phyloP scores from a whole-genome alignment of 176 grass and related monocot genomes.

The Oryza longistaminata region DNA sequence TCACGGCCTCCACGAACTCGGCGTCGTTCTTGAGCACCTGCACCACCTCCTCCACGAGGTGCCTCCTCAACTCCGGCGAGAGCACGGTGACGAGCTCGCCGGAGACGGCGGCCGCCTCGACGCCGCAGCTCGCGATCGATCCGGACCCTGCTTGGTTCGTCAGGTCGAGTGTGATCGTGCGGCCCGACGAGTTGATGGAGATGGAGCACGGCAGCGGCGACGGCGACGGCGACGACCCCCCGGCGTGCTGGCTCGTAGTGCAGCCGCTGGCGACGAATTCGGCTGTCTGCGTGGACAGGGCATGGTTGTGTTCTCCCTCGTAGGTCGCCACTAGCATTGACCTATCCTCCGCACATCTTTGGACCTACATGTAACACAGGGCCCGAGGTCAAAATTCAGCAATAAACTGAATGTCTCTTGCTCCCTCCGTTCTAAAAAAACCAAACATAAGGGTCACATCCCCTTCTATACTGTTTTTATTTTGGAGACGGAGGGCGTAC shows the following conservation, averaged over 20 bases:
- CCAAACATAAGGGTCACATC: no score
- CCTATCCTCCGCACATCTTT: slow-evolving; percentile 37
- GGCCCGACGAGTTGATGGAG: slow-evolving; percentile 25
- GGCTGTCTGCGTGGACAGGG: neutral
- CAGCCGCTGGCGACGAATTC: neutral
- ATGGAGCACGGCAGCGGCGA: slow-evolving; percentile 16
- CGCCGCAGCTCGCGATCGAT: neutral
- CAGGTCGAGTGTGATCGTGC: slow-evolving; percentile 19
- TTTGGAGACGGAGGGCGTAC: no score
- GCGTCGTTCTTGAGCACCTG: slow-evolving; percentile 30
- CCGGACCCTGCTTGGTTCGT: neutral
- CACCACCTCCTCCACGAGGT: slow-evolving; percentile 13
- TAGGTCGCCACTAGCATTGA: slow-evolving; percentile 46
- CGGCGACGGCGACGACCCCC: neutral
- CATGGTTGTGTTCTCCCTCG: slow-evolving; percentile 46
- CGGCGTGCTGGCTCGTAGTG: neutral
- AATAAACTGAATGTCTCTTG: no score
- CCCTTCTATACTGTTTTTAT: no score
- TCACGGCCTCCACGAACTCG: slow-evolving; percentile 34
- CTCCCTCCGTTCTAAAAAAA: no score
- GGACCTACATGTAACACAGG: slow-evolving; percentile 3
- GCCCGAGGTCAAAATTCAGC: neutral
- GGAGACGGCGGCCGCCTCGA: neutral
- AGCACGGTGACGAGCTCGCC: neutral
- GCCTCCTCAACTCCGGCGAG: neutral